phyloP scores from a whole-genome alignment of 345 rosid genomes.

The Crucihimalaya himalaica region DNA sequence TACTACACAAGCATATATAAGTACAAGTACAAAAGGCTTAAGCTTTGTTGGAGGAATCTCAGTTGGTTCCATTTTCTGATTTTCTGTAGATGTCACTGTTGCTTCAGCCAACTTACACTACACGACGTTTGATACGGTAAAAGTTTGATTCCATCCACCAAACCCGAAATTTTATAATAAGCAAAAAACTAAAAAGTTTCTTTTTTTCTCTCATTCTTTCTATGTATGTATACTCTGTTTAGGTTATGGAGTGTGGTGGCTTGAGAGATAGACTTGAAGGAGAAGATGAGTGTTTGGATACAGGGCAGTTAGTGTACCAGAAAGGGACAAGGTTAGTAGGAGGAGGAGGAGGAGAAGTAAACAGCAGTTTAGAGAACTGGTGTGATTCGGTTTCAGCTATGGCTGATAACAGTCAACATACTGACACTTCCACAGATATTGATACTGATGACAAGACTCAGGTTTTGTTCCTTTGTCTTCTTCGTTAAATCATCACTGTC shows the following conservation, averaged over 20 bases:
- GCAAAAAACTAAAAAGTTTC: not conserved
- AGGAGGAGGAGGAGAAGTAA: slow-evolving; percentile 54
- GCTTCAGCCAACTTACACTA: slow-evolving; percentile 56
- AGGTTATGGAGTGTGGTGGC: slow-evolving; percentile 45
- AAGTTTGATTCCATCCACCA: slow-evolving; percentile 29
- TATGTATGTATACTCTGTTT: slow-evolving; percentile 14
- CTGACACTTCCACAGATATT: slow-evolving; percentile 93
- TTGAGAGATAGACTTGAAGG: slow-evolving; percentile 43
- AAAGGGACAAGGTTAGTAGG: slow-evolving; percentile 51
- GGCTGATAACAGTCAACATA: slow-evolving; percentile 87
- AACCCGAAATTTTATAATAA: slow-evolving; percentile 21
- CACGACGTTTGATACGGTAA: slow-evolving; percentile 70
- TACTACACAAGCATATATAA: no score
- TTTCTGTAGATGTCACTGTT: slow-evolving; percentile 58
- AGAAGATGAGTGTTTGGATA: slow-evolving; percentile 63
- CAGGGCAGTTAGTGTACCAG: slow-evolving; percentile 60
- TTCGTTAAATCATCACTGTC: slow-evolving; percentile 31
- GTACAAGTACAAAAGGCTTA: not conserved
- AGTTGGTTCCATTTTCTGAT: slow-evolving; percentile 59
- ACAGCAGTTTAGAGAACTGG: slow-evolving; percentile 68
- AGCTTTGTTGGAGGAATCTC: slow-evolving; percentile 29
- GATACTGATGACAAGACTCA: slow-evolving; percentile 84
- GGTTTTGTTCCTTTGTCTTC: slow-evolving; percentile 52
- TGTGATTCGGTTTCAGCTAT: slow-evolving; percentile 70
- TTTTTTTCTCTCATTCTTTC: not conserved